Evolutionary conservation across 345 rosid genomes (phyloP).

Genomic region (Tarenaya hassleriana): DNA sequence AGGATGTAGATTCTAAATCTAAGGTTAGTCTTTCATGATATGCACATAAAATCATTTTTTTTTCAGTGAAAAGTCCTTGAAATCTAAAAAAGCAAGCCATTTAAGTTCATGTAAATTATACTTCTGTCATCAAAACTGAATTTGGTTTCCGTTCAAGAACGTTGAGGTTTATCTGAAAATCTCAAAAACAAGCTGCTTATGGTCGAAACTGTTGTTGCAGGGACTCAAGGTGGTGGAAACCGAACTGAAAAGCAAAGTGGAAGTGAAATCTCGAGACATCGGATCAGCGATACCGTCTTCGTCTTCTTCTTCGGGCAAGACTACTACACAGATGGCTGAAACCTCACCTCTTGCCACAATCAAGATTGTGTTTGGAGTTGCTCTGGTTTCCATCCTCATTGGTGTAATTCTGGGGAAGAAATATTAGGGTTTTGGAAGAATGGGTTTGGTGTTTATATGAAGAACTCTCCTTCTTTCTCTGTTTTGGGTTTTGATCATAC

Average conservation of each 20-base stretch:
- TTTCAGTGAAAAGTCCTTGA: neutral
- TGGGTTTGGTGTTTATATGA: slow-evolving; percentile 19
- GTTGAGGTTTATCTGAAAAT: neutral
- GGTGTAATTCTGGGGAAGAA: slow-evolving; percentile 76
- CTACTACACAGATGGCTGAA: slow-evolving; percentile 26
- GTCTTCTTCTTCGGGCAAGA: slow-evolving; percentile 33
- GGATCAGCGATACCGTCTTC: slow-evolving; percentile 52
- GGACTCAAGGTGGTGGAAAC: slow-evolving; percentile 26
- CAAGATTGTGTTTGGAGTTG: slow-evolving; percentile 56
- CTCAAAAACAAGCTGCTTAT: slow-evolving; percentile 6
- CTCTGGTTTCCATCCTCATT: slow-evolving; percentile 60
- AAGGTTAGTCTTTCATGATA: slow-evolving; percentile 43
- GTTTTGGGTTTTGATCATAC: slow-evolving; percentile 22
- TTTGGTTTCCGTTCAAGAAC: neutral
- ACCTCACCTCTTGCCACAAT: slow-evolving; percentile 39
- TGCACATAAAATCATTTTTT: neutral
- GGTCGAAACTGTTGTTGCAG: slow-evolving; percentile 26
- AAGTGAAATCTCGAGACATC: slow-evolving; percentile 69
- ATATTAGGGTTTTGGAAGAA: slow-evolving; percentile 49
- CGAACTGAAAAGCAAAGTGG: slow-evolving; percentile 33
- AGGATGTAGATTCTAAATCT: slow-evolving; percentile 45
- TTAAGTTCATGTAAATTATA: neutral
- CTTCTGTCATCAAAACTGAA: too few relatives aligned
- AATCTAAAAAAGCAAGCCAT: neutral
- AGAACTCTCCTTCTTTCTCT: slow-evolving; percentile 11